These are phyloP conservation scores for Stemphylium beticola DNA, from an alignment of 2,329 filamentous ascomycete genomes.

Conservation along the genomic window DNA sequence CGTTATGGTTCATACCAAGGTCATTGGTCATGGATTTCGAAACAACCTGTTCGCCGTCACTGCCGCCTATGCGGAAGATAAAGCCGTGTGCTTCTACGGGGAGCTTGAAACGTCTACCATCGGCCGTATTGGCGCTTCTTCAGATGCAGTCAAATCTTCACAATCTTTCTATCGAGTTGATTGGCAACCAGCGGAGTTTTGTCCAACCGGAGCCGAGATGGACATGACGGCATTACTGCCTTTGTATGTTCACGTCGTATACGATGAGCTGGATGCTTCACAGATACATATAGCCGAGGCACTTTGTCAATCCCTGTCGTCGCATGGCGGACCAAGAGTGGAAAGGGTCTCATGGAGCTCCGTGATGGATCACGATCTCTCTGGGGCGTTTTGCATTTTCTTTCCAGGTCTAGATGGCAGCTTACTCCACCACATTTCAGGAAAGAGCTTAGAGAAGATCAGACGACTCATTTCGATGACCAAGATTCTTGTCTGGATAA, in stretches of 20 bases:
- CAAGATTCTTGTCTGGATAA: slow-evolving; percentile 12
- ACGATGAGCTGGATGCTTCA: slow-evolving; percentile 3
- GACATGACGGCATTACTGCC: neutral
- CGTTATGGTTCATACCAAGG: slow-evolving; percentile 13
- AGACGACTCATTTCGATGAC: slow-evolving; percentile 7
- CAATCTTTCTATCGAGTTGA: slow-evolving; percentile 12
- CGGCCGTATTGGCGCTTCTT: neutral
- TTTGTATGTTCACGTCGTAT: slow-evolving; percentile 5
- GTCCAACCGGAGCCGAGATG: neutral
- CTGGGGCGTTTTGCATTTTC: slow-evolving; percentile 11
- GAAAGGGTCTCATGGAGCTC: slow-evolving; percentile 5
- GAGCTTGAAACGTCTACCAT: slow-evolving; percentile 22
- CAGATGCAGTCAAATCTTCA: neutral
- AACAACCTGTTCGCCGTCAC: slow-evolving; percentile 16
- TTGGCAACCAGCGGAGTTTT: slow-evolving; percentile 8
- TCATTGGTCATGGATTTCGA: slow-evolving; percentile 14
- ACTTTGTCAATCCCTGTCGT: neutral
- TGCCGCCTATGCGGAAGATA: slow-evolving; percentile 4
- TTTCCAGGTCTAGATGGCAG: slow-evolving; percentile 10
- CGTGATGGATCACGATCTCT: neutral
- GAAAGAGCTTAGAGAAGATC: slow-evolving; percentile 8
- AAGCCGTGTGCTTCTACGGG: slow-evolving; percentile 11
- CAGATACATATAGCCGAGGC: slow-evolving; percentile 7
- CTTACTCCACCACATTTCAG: slow-evolving; percentile 10
- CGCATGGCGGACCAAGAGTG: neutral